These are phyloP conservation scores for Marasmius fiardii DNA, from an alignment of 1,284 basidiomycete species.

Conservation along the genomic window DNA sequence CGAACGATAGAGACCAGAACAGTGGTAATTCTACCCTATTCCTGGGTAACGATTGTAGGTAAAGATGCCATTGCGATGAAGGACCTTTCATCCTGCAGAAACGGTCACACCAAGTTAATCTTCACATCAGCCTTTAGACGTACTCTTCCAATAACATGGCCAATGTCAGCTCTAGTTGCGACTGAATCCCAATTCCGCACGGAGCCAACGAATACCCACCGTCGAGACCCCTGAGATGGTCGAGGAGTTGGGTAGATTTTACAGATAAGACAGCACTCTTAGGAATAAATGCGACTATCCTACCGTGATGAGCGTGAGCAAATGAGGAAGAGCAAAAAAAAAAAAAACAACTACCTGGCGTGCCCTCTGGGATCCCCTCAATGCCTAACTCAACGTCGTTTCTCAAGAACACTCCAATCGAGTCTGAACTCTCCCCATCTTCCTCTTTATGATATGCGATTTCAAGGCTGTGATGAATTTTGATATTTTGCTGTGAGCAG, in stretches of 20 bases:
- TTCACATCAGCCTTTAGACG: slow-evolving; percentile 20
- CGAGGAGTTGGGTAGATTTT: slow-evolving; percentile 31
- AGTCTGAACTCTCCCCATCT: no score
- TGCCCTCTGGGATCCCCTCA: no score
- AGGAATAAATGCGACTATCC: slow-evolving; percentile 63
- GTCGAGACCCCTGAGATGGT: background rate
- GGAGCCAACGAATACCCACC: slow-evolving; percentile 20
- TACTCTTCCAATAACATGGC: slow-evolving; percentile 65
- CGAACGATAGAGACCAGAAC: slow-evolving; percentile 48
- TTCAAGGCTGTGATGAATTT: no score
- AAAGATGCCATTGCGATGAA: slow-evolving; percentile 61
- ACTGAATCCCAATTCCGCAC: slow-evolving; percentile 44
- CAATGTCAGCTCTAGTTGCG: slow-evolving; percentile 56
- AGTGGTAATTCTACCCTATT: slow-evolving; percentile 54
- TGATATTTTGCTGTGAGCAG: no score
- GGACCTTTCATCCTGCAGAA: slow-evolving; percentile 35
- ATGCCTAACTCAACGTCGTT: no score
- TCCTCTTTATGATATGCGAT: no score
- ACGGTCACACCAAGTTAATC: slow-evolving; percentile 18
- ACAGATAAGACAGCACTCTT: slow-evolving; percentile 62
- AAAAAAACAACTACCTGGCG: no score
- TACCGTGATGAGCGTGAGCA: background rate
- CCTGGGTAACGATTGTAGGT: slow-evolving; percentile 62
- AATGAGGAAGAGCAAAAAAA: no score
- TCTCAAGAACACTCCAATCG: no score